Percentiles rank a stretch among this genome's conserved stretches.
These are phyloP conservation scores for Rhazya stricta DNA, from an alignment of 257 asterid genomes.

Conservation along the genomic window DNA sequence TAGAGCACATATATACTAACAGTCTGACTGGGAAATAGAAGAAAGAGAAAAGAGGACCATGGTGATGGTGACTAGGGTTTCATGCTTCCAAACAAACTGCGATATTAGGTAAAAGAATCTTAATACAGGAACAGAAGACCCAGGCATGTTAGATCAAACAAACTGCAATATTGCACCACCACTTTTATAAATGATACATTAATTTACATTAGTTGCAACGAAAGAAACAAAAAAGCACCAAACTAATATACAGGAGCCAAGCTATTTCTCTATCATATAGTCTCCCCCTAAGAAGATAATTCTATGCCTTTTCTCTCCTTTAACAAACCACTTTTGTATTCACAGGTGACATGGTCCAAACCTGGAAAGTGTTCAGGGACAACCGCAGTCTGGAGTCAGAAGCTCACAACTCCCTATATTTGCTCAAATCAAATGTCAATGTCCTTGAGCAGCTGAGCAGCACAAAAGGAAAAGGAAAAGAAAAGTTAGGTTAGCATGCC, in stretches of 20 bases:
- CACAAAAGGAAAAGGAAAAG: neutral
- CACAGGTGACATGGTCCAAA: neutral
- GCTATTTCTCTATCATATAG: constrained; percentile 7
- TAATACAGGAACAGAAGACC: neutral
- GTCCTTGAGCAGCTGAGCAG: constrained; percentile 75
- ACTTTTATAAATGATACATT: neutral
- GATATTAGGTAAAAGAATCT: neutral
- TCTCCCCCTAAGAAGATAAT: neutral
- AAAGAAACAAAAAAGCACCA: neutral
- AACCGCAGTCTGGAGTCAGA: neutral
- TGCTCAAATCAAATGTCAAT: constrained; percentile 73
- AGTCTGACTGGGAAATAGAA: no score
- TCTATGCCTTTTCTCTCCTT: neutral
- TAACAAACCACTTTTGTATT: neutral
- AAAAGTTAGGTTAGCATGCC: neutral
- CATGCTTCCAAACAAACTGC: neutral
- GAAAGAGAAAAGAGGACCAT: neutral
- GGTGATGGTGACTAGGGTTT: neutral
- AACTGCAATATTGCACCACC: neutral
- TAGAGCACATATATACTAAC: neutral
- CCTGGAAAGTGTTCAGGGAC: constrained; percentile 3
- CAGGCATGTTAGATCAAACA: neutral
- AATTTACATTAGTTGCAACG: constrained; percentile 3
- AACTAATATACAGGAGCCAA: constrained; percentile 6
- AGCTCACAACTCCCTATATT: constrained; percentile 57